phyloP scores from a whole-genome alignment of 2,329 filamentous ascomycete genomes.

The Penicillium sp. region DNA sequence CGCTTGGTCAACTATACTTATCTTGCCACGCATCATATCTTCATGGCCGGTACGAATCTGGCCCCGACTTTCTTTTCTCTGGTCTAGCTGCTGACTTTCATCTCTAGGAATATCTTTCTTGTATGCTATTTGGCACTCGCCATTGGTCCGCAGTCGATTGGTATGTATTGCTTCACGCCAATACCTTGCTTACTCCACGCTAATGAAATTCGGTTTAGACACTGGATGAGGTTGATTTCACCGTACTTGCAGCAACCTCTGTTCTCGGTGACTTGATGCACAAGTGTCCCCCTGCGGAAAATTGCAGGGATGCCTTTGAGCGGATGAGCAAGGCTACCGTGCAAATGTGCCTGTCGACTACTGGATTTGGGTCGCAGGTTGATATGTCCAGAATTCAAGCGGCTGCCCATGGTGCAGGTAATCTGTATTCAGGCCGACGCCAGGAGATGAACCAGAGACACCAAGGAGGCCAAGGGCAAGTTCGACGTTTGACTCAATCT shows the following conservation, averaged over 20 bases:
- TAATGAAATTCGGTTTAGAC: slow-evolving; percentile 54
- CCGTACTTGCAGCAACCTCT: slow-evolving; percentile 88
- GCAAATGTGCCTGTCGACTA: slow-evolving; percentile 89
- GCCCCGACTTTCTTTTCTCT: slow-evolving; percentile 7
- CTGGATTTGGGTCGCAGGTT: slow-evolving; percentile 70
- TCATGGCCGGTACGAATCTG: slow-evolving; percentile 78
- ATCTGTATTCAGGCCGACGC: slow-evolving; percentile 26
- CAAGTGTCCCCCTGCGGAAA: slow-evolving; percentile 93
- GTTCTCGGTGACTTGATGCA: slow-evolving; percentile 90
- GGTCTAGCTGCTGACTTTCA: slow-evolving; percentile 19
- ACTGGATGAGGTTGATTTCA: slow-evolving; percentile 97
- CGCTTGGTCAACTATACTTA: slow-evolving; percentile 96
- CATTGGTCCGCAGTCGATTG: slow-evolving; percentile 81
- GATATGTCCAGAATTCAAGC: slow-evolving; percentile 36
- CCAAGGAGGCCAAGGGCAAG: slow-evolving; percentile 35
- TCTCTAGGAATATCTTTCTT: slow-evolving; percentile 78
- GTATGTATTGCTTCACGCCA: slow-evolving; percentile 59
- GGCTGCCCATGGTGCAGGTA: slow-evolving; percentile 21
- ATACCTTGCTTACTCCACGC: slow-evolving; percentile 5
- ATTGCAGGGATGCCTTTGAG: slow-evolving; percentile 92
- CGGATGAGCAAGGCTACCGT: slow-evolving; percentile 94
- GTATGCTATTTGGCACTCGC: slow-evolving; percentile 97
- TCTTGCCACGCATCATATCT: slow-evolving; percentile 91
- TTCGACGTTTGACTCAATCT: slow-evolving; percentile 41
- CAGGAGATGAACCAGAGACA: slow-evolving; percentile 33